Percentiles rank a stretch among this genome's conserved stretches.
phyloP scores from a whole-genome alignment of 108 stramenopile species.

The Conticribra weissflogii region DNA sequence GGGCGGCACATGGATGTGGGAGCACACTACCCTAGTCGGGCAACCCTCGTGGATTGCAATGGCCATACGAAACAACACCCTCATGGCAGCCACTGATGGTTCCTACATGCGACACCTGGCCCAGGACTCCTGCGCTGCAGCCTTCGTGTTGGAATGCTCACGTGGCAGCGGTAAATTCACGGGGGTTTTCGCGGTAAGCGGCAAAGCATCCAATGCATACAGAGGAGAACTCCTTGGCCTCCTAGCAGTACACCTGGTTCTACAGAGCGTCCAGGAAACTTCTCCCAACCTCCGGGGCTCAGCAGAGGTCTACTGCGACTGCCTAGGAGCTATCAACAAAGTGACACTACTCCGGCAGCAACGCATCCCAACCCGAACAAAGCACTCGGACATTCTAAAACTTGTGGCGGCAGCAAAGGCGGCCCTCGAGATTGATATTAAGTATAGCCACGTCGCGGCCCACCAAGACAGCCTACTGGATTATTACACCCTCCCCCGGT shows the following conservation, averaged over 20 bases:
- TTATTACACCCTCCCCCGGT: not conserved
- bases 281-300: too few relatives aligned
- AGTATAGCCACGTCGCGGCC: conserved; percentile 2
- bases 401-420: not conserved
- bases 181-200: conserved; percentile 13
- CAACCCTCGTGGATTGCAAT: conserved; percentile 4
- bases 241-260: conserved; percentile 7
- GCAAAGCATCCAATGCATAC: conserved; percentile 10
- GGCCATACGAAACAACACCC: conserved; percentile 5
- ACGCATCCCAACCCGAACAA: not conserved
- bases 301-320: too few relatives aligned
- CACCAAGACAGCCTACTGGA: not conserved
- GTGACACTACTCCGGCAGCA: not conserved
- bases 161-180: conserved; percentile 15
- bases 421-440: not conserved
- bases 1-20: conserved; percentile 14
- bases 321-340: too few relatives aligned
- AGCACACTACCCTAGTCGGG: not conserved
- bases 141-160: conserved; percentile 21
- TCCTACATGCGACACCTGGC: conserved; percentile 19
- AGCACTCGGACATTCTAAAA: conserved; percentile 24
- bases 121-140: conserved; percentile 5
- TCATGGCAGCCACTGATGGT: conserved; percentile 17
- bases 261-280: too few relatives aligned
- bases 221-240: conserved; percentile 7